Evolutionary conservation across 139 green algal species (phyloP).

Genomic region (Edaphochlamys debaryana): DNA sequence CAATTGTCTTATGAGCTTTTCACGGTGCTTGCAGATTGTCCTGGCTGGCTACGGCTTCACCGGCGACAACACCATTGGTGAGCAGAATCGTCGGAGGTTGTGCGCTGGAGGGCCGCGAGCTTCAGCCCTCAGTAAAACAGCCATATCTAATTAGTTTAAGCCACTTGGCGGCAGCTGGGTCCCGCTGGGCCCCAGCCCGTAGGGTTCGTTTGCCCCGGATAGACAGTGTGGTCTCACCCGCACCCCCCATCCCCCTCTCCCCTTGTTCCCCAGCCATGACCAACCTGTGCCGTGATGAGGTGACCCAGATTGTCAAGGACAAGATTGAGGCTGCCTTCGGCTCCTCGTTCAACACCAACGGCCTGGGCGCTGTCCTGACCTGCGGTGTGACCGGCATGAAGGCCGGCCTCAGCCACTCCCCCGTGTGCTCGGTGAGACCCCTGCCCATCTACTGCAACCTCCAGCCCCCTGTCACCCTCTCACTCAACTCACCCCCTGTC

Average conservation of each 20-base stretch:
- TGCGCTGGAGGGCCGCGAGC: too few relatives aligned
- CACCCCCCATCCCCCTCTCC: background rate
- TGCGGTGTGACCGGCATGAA: conserved; percentile 82
- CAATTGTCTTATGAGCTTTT: background rate
- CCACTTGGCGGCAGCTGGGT: too few relatives aligned
- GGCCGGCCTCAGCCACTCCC: conserved; percentile 64
- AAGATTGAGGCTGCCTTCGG: conserved; percentile 84
- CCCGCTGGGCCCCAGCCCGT: background rate
- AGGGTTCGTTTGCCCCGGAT: too few relatives aligned
- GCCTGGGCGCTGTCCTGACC: conserved; percentile 84
- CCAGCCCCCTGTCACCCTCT: too few relatives aligned
- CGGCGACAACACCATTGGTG: conserved; percentile 84
- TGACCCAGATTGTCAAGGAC: conserved; percentile 75
- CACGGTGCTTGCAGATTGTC: conserved; percentile 48
- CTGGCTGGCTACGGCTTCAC: conserved; percentile 79
- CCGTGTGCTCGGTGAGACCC: conserved; percentile 40
- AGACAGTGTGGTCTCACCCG: background rate
- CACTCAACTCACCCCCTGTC: too few relatives aligned
- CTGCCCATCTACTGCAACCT: background rate
- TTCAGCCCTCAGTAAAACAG: too few relatives aligned
- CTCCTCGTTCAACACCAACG: conserved; percentile 84
- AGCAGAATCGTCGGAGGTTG: conserved; percentile 4
- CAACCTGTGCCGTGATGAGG: conserved; percentile 93
- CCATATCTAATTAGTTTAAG: too few relatives aligned
- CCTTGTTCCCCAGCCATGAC: conserved; percentile 63